Conservation (phyloP, 2,329 filamentous ascomycete species). For the Xylariaceae sp. region DNA sequence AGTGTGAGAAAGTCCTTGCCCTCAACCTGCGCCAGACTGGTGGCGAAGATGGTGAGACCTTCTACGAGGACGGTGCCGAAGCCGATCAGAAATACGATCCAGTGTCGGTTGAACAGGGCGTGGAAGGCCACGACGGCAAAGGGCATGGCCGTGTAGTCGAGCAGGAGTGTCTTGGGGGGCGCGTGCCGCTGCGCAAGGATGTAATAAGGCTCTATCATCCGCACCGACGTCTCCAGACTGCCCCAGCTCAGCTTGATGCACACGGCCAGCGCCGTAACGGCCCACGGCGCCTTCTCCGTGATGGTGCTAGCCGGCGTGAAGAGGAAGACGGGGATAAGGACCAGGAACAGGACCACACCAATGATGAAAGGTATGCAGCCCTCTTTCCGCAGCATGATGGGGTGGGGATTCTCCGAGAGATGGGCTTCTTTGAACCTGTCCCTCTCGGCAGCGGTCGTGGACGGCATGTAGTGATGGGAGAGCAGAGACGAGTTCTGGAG, state of each 20-base stretch:
- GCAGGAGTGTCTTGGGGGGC: slow-evolving; percentile 57
- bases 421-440: slow-evolving; percentile 46
- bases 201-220: slow-evolving; percentile 71
- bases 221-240: slow-evolving; percentile 61
- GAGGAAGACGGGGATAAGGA: slow-evolving; percentile 55
- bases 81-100: slow-evolving; percentile 62
- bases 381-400: slow-evolving; percentile 58
- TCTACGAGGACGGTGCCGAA: slow-evolving; percentile 69
- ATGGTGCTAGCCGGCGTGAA: slow-evolving; percentile 52
- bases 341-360: slow-evolving; percentile 51
- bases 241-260: slow-evolving; percentile 64
- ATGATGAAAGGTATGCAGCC: slow-evolving; percentile 57
- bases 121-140: slow-evolving; percentile 60
- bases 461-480: slow-evolving; percentile 50
- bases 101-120: slow-evolving; percentile 58
- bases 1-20: slow-evolving; percentile 53
- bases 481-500: slow-evolving; percentile 66
- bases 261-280: slow-evolving; percentile 61
- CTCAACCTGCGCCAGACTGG: slow-evolving; percentile 59
- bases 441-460: slow-evolving; percentile 33
- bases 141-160: slow-evolving; percentile 69
- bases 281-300: slow-evolving; percentile 58
- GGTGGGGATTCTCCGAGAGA: slow-evolving; percentile 58
- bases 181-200: slow-evolving; percentile 62
- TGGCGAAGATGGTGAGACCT: slow-evolving; percentile 63